Base-by-base conservation (phyloP, 208 protist genomes). In the Acanthamoeba sp. region DNA sequence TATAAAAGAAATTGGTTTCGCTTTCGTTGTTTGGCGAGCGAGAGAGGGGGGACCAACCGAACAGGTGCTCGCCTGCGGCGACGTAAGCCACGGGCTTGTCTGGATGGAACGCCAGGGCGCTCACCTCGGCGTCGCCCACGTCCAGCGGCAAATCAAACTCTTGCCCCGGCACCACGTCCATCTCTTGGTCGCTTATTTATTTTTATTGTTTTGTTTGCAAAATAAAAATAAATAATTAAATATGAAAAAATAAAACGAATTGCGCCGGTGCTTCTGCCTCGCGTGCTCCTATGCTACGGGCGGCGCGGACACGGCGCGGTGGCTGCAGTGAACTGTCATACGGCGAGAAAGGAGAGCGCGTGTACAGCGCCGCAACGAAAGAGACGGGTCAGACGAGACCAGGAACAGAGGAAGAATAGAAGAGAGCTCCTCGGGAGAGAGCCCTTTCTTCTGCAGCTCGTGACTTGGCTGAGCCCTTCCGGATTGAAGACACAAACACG, bases 61-160 rank as follows among this genome's bases (percentile, higher is more conserved):
- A 71, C 5, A 91, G 32, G 24, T 50, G 50, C 14, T 91, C 85
- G 22, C 52, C 38, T 12, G 40, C 45, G 29, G 85, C 50, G n/a
- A 91, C 52, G 59, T 91, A 91, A 34, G 40, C 57, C 10, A 42
- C 29, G 34, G 85, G 52, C 57, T 50, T 62, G n/a, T 91, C 85
- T 1, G 85, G 85, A 69, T 91, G 85, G 71, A 91, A 91, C 9
- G 52, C 45, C 52, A 91, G 1, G 27, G 50, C 85, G 20, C 27
- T 91, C 16, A 91, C 85, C 24, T 71, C 85, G 18, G 40, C 45
- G 55, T 87, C 64, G 32, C 64, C 64, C 64, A 73, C 64, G 64
- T 73, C 64, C 12, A 73, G 29, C 64, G 64, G 64, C 32, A 73
- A 40, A 73, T 73, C 64, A 40, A 73, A 73, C 64, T 73, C 64